Conservation (phyloP, 441 rosid genomes). For the Sinapis alba region DNA sequence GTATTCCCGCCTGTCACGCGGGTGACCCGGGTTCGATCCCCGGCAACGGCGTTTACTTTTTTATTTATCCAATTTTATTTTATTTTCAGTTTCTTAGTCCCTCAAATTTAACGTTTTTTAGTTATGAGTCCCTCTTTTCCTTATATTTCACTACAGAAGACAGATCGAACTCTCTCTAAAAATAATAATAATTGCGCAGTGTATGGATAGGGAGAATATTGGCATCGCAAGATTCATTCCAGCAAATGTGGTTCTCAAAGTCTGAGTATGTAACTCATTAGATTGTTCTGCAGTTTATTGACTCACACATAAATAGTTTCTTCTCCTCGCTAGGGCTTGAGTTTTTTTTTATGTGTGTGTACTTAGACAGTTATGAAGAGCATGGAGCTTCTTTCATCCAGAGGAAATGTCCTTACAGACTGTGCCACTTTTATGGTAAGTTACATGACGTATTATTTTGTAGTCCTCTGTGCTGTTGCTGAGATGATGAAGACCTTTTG, state of each 20-base stretch:
- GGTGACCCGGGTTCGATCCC: conserved; percentile 98
- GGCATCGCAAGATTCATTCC: conserved; percentile 93
- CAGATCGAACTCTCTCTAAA: background rate
- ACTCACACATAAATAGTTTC: background rate
- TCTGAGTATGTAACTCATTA: conserved; percentile 67
- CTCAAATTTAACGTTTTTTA: background rate
- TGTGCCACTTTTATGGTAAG: background rate
- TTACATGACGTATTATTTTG: background rate
- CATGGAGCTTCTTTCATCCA: conserved; percentile 90
- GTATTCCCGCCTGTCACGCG: conserved; percentile 94
- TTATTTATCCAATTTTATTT: background rate
- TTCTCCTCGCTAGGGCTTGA: background rate
- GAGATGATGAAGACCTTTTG: background rate
- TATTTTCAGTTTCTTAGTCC: background rate
- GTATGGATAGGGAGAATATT: conserved; percentile 90
- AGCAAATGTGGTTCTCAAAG: conserved; percentile 98
- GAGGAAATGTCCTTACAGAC: conserved; percentile 60
- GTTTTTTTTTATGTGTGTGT: background rate
- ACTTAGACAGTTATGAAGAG: conserved; percentile 74
- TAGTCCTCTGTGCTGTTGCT: background rate
- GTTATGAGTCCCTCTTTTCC: background rate
- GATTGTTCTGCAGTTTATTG: background rate
- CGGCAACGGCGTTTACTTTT: conserved; percentile 63
- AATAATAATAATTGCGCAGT: conserved; percentile 44
- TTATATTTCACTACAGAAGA: background rate